Conservation (phyloP, 202 grass and related monocot genomes). For the Panicum virgatum region DNA sequence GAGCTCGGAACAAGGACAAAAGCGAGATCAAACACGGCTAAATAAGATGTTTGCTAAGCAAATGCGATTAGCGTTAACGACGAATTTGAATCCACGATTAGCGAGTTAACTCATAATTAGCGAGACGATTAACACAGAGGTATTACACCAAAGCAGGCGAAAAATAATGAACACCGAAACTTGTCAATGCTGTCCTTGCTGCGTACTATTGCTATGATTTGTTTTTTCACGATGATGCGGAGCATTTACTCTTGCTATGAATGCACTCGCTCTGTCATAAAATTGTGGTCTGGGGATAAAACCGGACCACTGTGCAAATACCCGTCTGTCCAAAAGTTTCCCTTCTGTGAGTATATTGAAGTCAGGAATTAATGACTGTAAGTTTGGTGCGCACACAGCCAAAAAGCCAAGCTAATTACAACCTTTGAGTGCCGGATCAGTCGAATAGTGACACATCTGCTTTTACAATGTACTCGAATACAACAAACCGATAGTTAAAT, state of each 20-base stretch:
- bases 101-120: too few relatives aligned
- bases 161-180: neutral
- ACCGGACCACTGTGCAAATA: constrained; percentile 26
- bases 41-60: too few relatives aligned
- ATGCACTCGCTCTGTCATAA: constrained; percentile 5
- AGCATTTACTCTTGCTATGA: constrained; percentile 19
- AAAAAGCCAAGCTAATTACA: neutral
- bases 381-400: neutral
- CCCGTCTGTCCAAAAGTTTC: neutral
- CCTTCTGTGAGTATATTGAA: neutral
- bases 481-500: neutral
- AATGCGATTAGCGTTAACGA: too few relatives aligned
- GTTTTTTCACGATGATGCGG: neutral
- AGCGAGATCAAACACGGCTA: too few relatives aligned
- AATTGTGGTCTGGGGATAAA: constrained; percentile 3
- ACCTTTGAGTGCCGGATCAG: neutral
- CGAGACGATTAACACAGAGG: too few relatives aligned
- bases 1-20: too few relatives aligned
- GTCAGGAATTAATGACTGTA: neutral
- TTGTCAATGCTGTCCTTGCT: neutral
- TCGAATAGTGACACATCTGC: too few relatives aligned
- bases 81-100: too few relatives aligned
- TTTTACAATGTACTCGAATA: neutral
- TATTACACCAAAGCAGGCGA: neutral
- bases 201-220: neutral